Base-by-base conservation (phyloP, 2,329 filamentous ascomycete genomes). In the Pyrenophora seminiperda region DNA sequence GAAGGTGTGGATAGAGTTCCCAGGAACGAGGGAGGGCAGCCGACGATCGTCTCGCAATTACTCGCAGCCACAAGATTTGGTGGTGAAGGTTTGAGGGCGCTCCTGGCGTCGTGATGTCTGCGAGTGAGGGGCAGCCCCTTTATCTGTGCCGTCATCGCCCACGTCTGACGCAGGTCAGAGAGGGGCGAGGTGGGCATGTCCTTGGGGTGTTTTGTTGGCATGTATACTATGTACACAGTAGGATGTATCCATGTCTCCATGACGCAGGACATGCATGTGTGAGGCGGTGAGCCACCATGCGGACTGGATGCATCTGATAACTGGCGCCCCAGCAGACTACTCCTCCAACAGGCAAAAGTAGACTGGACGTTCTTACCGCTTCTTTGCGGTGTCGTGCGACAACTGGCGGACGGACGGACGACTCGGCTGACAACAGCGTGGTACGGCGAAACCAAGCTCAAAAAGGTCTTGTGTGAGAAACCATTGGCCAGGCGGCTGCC, bases 1-100 rank as follows among this genome's bases (percentile, higher is more conserved):
- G 69, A 52, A 65, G 53, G 61, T 62, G 56, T 65, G 69, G 66
- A 62, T 63, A 46, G 47, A 58, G 52, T 64, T 27, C 53, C 60
- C 67, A 73, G 67, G 69, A 72, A 70, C 68, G 59, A 67, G 62
- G 57, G 56, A 58, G 55, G 42, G 54, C 50, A 56, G 56, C 48
- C 58, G 62, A 58, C 63, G 67, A 71, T 70, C 67, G 58, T 51
- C 50, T 59, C 46, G 54, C 61, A 63, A 64, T 68, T 69, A 61
- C 61, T 66, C 58, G 61, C 50, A 49, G 55, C 49, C 41, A 59
- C 56, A 56, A 54, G 47, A 41, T 40, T 43, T 53, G 57, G 44
- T 64, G 54, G 60, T 50, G 48, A 56, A 52, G 53, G 43, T 57
- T 44, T 47, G 56, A 56, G 49, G 52, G 48, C 37, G 19, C 41